Conservation (phyloP, 2,329 filamentous ascomycete species). For the Fusarium staphyleae region DNA sequence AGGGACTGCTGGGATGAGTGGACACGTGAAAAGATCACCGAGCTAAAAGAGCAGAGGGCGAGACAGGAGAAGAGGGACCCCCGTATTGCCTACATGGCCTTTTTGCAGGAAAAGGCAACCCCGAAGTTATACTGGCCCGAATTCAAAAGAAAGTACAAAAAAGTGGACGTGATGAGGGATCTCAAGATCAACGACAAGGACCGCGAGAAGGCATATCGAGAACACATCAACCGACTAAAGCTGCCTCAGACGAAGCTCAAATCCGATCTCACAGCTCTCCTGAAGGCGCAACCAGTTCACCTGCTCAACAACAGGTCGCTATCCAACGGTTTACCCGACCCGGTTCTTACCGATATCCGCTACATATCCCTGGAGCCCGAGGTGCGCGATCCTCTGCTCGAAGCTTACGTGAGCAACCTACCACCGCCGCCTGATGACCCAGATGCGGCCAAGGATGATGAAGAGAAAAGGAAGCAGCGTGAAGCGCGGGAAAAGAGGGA, state of each 20-base stretch:
- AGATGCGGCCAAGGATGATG: slow-evolving; percentile 55
- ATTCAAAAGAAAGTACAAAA: slow-evolving; percentile 90
- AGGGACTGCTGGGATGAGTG: slow-evolving; percentile 86
- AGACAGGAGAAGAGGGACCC: slow-evolving; percentile 84
- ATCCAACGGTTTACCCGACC: slow-evolving; percentile 64
- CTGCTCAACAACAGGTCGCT: slow-evolving; percentile 67
- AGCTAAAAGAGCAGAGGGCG: slow-evolving; percentile 74
- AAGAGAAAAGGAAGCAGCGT: slow-evolving; percentile 56
- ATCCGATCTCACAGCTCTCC: slow-evolving; percentile 70
- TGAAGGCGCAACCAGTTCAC: slow-evolving; percentile 66
- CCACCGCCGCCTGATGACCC: slow-evolving; percentile 61
- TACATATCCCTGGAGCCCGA: slow-evolving; percentile 71
- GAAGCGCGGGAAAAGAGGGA: slow-evolving; percentile 67
- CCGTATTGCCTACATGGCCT: slow-evolving; percentile 78
- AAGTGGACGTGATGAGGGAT: slow-evolving; percentile 81
- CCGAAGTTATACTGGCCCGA: slow-evolving; percentile 97
- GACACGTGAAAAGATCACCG: slow-evolving; percentile 77
- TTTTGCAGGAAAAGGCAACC: slow-evolving; percentile 82
- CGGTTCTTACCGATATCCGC: slow-evolving; percentile 70
- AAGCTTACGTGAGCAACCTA: slow-evolving; percentile 70
- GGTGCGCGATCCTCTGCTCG: slow-evolving; percentile 69
- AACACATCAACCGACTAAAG: slow-evolving; percentile 73
- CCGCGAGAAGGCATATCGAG: slow-evolving; percentile 79
- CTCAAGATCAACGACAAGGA: slow-evolving; percentile 75
- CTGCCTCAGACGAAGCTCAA: slow-evolving; percentile 71